These are phyloP conservation scores for Condylostoma magnum DNA, from an alignment of 169 alveolate species.

Conservation along the genomic window DNA sequence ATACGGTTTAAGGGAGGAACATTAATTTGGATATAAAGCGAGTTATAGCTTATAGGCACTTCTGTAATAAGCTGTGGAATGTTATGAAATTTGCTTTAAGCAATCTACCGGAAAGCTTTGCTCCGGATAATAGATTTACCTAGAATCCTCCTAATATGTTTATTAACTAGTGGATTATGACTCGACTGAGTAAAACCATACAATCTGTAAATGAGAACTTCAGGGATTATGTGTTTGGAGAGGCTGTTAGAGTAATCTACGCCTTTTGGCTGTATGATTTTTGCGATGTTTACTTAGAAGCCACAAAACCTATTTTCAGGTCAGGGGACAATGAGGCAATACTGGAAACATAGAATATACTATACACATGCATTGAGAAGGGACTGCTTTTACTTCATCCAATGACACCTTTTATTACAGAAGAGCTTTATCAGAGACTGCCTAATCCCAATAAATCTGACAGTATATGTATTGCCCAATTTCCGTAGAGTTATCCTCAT, in stretches of 20 bases:
- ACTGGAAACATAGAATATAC: conserved; percentile 53
- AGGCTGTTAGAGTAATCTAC: conserved; percentile 90
- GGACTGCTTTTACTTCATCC: conserved; percentile 95
- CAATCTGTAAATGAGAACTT: conserved; percentile 68
- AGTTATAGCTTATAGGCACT: conserved; percentile 96
- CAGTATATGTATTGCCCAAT: conserved; percentile 61
- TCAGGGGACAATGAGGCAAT: conserved; percentile 50
- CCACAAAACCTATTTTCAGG: conserved; percentile 55
- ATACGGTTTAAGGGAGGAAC: conserved; percentile 92
- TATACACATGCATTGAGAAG: conserved; percentile 60
- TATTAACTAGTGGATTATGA: conserved; percentile 11
- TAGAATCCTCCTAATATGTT: not conserved
- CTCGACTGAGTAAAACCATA: conserved; percentile 10
- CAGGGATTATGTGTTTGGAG: conserved; percentile 92
- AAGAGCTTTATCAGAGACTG: conserved; percentile 94
- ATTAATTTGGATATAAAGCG: conserved; percentile 96
- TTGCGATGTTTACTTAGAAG: conserved; percentile 97
- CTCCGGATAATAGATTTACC: conserved; percentile 44
- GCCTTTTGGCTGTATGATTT: conserved; percentile 96
- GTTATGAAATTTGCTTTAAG: conserved; percentile 91
- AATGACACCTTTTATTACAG: conserved; percentile 96
- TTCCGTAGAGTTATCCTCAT: not conserved
- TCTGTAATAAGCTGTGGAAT: conserved; percentile 98
- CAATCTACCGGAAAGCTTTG: conserved; percentile 68
- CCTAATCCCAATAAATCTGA: conserved; percentile 70